Base-by-base conservation (phyloP, 1,139 yeast species). In the Pneumocystis canis region DNA sequence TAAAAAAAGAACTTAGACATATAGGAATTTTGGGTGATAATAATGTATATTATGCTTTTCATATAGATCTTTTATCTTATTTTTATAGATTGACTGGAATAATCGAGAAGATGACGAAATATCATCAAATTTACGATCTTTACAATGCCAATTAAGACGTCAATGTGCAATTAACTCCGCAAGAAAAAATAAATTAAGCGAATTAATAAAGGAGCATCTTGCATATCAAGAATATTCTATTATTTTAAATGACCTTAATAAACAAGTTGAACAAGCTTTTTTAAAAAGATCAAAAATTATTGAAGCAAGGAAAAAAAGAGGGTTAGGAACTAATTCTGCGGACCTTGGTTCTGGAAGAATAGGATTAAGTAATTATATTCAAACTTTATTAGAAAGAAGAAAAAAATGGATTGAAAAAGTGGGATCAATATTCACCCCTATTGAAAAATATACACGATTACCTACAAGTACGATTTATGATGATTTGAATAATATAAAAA, bases 141-240 rank as follows among this genome's bases (percentile, higher is more conserved):
- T 90, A 62, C 97, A 94, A 71, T 76, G 77, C 59, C 84, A 87
- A 65, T 76, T 94, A 64, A 81, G 80, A 66, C 80, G 79, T 35
- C 84, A 85, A 0, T 80, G 84, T 2, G 77, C 76, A 35, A 77
- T 82, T 64, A 92, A 94, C 72, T 80, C 84, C 66, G 82, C 81
- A 65, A 79, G 90, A 66, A 87, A 87, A 71, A 80, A 82, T 67
- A 76, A 78, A 59, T 73, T 94, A 61, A 75, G 84, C 33, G 95
- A 96, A 0, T 70, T 85, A 0, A 80, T 90, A n/a, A 92, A 89
- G 70, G 95, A 87, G 66, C 95, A 88, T 70, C 79, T 94, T 70
- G 97, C 97, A 32, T 92, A 92, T 82, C 97, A 92, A 72, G 98
- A 94, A 72, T 94, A 89, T 72, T 78, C 84, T 64, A 87, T 94